Conservation (phyloP, 1,284 basidiomycete species). For the Porodaedalea pini region DNA sequence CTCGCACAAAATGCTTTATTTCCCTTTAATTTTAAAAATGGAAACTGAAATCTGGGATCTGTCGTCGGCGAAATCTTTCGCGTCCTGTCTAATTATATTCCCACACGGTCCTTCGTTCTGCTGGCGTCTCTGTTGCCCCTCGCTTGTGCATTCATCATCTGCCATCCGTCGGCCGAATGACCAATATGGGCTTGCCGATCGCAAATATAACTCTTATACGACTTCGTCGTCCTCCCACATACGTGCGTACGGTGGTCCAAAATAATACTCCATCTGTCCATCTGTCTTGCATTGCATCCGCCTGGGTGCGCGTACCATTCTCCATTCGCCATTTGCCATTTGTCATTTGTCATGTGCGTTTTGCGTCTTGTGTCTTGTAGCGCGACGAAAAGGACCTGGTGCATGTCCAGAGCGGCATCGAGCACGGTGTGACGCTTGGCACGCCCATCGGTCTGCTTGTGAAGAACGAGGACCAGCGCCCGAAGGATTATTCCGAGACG, state of each 20-base stretch:
- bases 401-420: slow-evolving; percentile 90
- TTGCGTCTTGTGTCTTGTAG: slow-evolving; percentile 38
- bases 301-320: too few species aligned
- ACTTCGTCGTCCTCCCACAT: too few species aligned
- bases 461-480: slow-evolving; percentile 97
- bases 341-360: not conserved
- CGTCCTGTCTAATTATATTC: not conserved
- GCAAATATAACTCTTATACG: too few species aligned
- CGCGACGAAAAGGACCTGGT: slow-evolving; percentile 97
- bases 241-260: too few species aligned
- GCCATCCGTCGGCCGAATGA: too few species aligned
- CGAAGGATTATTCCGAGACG: slow-evolving; percentile 98
- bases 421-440: slow-evolving; percentile 92
- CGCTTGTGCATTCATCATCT: not conserved
- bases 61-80: too few species aligned
- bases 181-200: too few species aligned
- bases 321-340: not conserved
- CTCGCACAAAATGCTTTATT: not conserved
- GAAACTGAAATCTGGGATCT: too few species aligned
- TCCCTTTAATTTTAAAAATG: not conserved
- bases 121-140: not conserved
- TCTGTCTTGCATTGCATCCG: too few species aligned
- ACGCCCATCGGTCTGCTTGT: slow-evolving; percentile 96
- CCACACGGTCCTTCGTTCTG: not conserved
- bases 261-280: not conserved